A percentile compares a stretch with the other conserved stretches of the same genome.
Conservation (phyloP, 2,329 filamentous ascomycete species). For the Pseudogymnoascus sp. region DNA sequence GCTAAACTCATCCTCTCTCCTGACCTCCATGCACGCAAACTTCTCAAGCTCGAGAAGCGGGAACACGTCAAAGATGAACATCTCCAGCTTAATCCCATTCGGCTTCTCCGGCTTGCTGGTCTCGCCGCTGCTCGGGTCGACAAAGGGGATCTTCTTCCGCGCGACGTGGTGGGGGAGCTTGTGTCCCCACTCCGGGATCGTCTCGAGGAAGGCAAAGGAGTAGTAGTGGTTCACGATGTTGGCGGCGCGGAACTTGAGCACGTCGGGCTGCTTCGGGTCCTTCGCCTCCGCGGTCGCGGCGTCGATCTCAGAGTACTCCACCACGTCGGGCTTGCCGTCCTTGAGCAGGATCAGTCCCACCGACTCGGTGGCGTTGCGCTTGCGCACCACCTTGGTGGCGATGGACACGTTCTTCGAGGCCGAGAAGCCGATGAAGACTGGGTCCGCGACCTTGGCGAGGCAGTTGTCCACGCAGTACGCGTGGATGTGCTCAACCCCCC, state of each 20-base stretch:
- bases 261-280: constrained; percentile 67
- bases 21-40: constrained; percentile 94
- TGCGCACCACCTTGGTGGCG: constrained; percentile 97
- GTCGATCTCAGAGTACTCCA: constrained; percentile 98
- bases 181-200: constrained; percentile 77
- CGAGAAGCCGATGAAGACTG: constrained; percentile 88
- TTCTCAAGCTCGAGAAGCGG: constrained; percentile 75
- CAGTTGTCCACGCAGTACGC: constrained; percentile 99
- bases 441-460: constrained; percentile 96
- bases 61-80: constrained; percentile 99
- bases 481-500: constrained; percentile 90
- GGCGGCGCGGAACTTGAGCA: constrained; percentile 92
- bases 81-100: constrained; percentile 98
- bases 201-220: constrained; percentile 84
- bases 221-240: constrained; percentile 99
- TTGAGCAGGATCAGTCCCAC: constrained; percentile 91
- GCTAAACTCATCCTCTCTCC: constrained; percentile 95
- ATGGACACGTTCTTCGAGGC: constrained; percentile 86
- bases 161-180: constrained; percentile 91
- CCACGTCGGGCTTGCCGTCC: constrained; percentile 93
- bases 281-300: constrained; percentile 77
- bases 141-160: constrained; percentile 92
- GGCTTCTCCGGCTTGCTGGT: constrained; percentile 85
- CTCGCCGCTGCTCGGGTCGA: constrained; percentile 68
- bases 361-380: constrained; percentile 91